Conservation (phyloP, 2,329 filamentous ascomycete genomes). For the Coniosporium tulheliwenetii region DNA sequence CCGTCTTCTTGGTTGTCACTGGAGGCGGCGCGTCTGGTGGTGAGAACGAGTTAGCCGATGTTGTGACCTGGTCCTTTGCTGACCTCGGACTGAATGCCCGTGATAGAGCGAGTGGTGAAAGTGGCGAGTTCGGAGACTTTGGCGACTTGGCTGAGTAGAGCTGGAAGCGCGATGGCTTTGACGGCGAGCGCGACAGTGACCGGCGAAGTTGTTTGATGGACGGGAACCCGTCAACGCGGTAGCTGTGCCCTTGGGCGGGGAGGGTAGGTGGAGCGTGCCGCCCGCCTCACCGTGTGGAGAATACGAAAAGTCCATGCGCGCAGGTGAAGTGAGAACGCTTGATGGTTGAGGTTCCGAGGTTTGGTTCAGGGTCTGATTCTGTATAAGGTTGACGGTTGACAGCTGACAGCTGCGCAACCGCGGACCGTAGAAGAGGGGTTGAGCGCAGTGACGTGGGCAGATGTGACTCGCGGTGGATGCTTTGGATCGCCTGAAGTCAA, state of each 20-base stretch:
- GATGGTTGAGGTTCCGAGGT: too few species aligned
- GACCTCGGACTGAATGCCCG: constrained; percentile 25
- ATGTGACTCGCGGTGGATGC: too few species aligned
- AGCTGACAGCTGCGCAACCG: too few species aligned
- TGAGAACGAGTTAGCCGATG: too few species aligned
- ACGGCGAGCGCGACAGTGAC: constrained; percentile 85
- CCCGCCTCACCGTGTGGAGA: too few species aligned
- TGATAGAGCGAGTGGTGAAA: constrained; percentile 25
- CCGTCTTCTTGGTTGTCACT: constrained; percentile 31
- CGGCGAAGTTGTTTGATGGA: constrained; percentile 71
- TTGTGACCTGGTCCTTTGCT: too few species aligned
- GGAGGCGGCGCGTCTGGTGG: constrained; percentile 31
- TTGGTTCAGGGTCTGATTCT: too few species aligned
- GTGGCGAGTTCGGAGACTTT: constrained; percentile 4
- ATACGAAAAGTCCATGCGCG: too few species aligned
- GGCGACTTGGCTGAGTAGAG: constrained; percentile 28
- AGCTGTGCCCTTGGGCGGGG: constrained; percentile 31
- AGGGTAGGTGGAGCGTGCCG: constrained; percentile 4
- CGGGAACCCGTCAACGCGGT: constrained; percentile 68
- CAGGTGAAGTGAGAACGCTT: too few species aligned
- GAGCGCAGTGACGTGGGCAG: too few species aligned
- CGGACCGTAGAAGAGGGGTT: too few species aligned
- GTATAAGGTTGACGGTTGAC: too few species aligned
- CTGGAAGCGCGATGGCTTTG: constrained; percentile 57
- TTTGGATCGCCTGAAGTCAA: constrained; percentile 1